Evolutionary conservation across 208 protist species (phyloP).

Genomic region (Trypanosoma lewisi): DNA sequence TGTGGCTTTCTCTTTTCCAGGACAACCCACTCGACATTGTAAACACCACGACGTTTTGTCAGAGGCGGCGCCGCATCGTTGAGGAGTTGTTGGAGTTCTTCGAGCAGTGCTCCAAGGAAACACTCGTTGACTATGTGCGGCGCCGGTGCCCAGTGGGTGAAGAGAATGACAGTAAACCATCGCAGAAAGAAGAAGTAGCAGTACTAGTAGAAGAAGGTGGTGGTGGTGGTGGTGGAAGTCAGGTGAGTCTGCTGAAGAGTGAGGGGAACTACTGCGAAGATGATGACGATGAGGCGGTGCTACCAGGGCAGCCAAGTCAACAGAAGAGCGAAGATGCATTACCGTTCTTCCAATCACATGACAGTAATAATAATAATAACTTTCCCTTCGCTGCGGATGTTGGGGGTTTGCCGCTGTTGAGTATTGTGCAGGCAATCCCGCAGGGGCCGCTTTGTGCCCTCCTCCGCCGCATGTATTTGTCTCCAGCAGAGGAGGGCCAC

Average conservation of each 20-base stretch:
- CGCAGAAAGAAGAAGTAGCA: too few relatives aligned
- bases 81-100: slow-evolving; percentile 48
- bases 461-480: slow-evolving; percentile 57
- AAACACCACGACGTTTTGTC: slow-evolving; percentile 33
- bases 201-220: too few relatives aligned
- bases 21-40: slow-evolving; percentile 55
- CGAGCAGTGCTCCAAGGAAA: slow-evolving; percentile 39
- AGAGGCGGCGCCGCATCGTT: slow-evolving; percentile 39
- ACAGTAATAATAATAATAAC: too few relatives aligned
- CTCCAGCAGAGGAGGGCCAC: slow-evolving; percentile 44
- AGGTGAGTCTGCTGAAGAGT: neutral
- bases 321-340: neutral
- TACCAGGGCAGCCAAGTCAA: slow-evolving; percentile 10
- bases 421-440: slow-evolving; percentile 50
- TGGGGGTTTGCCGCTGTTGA: slow-evolving; percentile 51
- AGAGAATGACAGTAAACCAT: too few relatives aligned
- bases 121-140: slow-evolving; percentile 34
- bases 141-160: slow-evolving; percentile 16
- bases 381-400: too few relatives aligned
- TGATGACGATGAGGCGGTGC: slow-evolving; percentile 5
- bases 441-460: slow-evolving; percentile 48
- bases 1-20: slow-evolving; percentile 75
- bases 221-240: slow-evolving; percentile 5
- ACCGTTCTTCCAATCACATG: neutral
- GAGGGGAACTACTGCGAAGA: neutral